Conservation (phyloP, 768 basidiomycete genomes). For the Suillus alpinus region DNA sequence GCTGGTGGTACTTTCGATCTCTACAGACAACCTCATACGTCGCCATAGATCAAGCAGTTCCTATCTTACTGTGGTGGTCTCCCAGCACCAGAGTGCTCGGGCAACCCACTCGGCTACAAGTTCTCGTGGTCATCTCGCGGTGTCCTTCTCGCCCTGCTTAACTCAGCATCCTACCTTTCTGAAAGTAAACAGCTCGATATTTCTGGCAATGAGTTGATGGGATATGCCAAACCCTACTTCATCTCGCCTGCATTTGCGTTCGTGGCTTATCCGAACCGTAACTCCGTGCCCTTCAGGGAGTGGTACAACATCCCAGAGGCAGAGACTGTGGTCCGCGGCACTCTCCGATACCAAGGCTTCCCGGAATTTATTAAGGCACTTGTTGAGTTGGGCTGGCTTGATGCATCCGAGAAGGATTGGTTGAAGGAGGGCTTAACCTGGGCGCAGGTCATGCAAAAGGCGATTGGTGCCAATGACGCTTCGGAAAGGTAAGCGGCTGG, state of each 20-base stretch:
- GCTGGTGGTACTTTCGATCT: constrained; percentile 6
- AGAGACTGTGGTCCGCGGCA: constrained; percentile 89
- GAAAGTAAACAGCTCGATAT: constrained; percentile 64
- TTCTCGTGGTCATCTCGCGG: constrained; percentile 99
- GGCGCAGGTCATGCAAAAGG: constrained; percentile 78
- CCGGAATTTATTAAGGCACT: constrained; percentile 89
- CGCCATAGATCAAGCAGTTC: constrained; percentile 77
- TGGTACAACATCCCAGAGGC: constrained; percentile 93
- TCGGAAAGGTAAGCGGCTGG: constrained; percentile 56
- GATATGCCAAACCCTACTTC: constrained; percentile 86
- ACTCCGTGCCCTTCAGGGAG: constrained; percentile 87
- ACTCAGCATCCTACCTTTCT: constrained; percentile 79
- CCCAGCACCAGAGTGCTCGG: constrained; percentile 85
- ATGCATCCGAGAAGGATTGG: constrained; percentile 75
- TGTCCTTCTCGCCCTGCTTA: constrained; percentile 91
- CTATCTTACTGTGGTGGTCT: constrained; percentile 95
- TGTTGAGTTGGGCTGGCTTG: constrained; percentile 85
- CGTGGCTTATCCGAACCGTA: constrained; percentile 95
- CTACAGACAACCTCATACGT: background rate
- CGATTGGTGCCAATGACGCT: constrained; percentile 63
- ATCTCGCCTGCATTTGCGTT: constrained; percentile 95
- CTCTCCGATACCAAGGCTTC: constrained; percentile 95
- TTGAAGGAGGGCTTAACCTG: constrained; percentile 73
- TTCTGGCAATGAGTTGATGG: constrained; percentile 84
- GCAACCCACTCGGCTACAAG: constrained; percentile 98